Evolutionary conservation across 2,329 filamentous ascomycete species (phyloP), one percentile per base, ranked within the genome.

Genomic region (Xylariaceae sp.): DNA sequence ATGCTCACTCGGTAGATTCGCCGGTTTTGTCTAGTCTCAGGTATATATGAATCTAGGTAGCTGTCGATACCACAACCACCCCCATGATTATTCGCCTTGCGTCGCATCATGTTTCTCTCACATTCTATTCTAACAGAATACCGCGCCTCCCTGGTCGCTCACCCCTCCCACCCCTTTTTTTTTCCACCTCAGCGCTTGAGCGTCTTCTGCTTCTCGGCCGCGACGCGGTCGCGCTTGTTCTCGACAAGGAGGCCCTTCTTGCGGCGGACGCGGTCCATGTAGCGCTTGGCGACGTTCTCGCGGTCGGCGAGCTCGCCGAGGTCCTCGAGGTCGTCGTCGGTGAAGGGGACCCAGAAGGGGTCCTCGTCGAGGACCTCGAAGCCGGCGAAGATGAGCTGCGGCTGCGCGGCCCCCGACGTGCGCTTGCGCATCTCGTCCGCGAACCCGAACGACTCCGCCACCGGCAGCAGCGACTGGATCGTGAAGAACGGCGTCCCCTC

Each of bases 401-500:
- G 95, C 67, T 91, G 89, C 0, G 95, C 95, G 2, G 90, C 91
- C 2, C 95, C 95, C 6, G 88, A 92, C 0, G 92, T 96, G 6
- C 93, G 85, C 77, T 98, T 98, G 56, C 95, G 87, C 77, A 99
- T 98, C 75, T 99, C 95, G 70, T 98, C 95, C 3, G 86, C 86
- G 77, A 99, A 99, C 1, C 95, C 95, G 71, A 99, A 99, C 7
- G 90, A 95, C 75, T 97, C 93, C 19, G 92, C 93, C 0, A 96
- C 95, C 0, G 95, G 95, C 5, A 99, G 82, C 1, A 93, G 81
- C 0, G 93, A 90, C 50, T 89, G 83, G 71, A 99, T 96, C 3
- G 91, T 96, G 80, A 96, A 99, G 76, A 97, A 98, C 1, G 93
- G 93, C 0, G 91, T 96, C 20, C 95, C 93, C 70, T 96, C 92